Conservation (phyloP, 2,329 filamentous ascomycete genomes). For the Microdochium bolleyi region DNA sequence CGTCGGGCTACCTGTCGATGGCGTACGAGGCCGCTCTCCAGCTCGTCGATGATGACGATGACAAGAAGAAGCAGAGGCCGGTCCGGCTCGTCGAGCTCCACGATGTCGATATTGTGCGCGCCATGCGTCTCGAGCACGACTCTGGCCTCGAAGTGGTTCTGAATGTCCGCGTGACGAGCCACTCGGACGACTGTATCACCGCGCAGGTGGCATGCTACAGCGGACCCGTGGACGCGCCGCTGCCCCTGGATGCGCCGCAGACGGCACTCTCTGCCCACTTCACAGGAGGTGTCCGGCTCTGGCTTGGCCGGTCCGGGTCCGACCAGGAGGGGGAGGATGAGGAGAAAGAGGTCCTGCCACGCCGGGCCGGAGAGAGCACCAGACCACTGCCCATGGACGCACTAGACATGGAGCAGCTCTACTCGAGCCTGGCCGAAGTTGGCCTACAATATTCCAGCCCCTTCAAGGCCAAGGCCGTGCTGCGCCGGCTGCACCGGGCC, state of each 20-base stretch:
- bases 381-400: not conserved
- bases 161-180: not conserved
- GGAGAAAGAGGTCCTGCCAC: not conserved
- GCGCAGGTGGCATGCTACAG: conserved; percentile 4
- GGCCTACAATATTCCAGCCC: not conserved
- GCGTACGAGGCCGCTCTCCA: conserved; percentile 7
- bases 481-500: not conserved
- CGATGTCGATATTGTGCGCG: conserved; percentile 8
- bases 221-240: not conserved
- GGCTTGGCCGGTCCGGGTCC: not conserved
- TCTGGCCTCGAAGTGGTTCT: conserved; percentile 6
- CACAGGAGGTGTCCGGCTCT: not conserved
- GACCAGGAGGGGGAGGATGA: not conserved
- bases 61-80: not conserved
- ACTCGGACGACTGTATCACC: not conserved
- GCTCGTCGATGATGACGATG: not conserved
- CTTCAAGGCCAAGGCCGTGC: not conserved
- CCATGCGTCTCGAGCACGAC: conserved; percentile 5
- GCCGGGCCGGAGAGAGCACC: not conserved
- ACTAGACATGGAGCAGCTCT: not conserved
- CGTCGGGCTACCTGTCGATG: conserved; percentile 7
- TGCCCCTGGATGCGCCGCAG: not conserved
- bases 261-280: not conserved
- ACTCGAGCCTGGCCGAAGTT: not conserved
- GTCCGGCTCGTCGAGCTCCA: conserved; percentile 6